phyloP scores from a whole-genome alignment of 2,329 filamentous ascomycete genomes.

The Scortechinia acanthostroma region DNA sequence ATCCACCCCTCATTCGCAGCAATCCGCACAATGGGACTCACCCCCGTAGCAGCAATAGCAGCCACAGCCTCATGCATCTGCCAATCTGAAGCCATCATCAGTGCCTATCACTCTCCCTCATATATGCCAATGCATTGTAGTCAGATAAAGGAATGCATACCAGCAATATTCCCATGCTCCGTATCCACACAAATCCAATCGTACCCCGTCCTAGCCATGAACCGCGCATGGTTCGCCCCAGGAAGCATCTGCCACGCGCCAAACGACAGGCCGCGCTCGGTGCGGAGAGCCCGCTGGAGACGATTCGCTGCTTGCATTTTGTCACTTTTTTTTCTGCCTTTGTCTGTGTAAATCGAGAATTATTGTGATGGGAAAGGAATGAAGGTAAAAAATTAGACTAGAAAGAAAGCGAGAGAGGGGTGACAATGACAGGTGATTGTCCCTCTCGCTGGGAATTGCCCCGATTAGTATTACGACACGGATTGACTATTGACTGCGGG shows the following conservation, averaged over 20 bases:
- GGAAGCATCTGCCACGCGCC: constrained; percentile 52
- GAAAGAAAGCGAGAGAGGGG: too few relatives aligned
- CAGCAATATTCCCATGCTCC: constrained; percentile 18
- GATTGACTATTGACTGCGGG: too few relatives aligned
- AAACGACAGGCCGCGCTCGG: constrained; percentile 34
- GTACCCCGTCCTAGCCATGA: constrained; percentile 40
- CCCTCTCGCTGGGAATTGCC: too few relatives aligned
- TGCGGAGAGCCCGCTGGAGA: constrained; percentile 38
- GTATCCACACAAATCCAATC: constrained; percentile 32
- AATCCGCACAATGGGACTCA: constrained; percentile 34
- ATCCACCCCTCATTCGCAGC: constrained; percentile 52
- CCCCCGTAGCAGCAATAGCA: constrained; percentile 27
- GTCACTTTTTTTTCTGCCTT: too few relatives aligned
- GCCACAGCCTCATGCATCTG: not conserved
- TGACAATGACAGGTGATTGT: too few relatives aligned
- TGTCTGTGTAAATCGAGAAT: too few relatives aligned
- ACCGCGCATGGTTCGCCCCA: constrained; percentile 40
- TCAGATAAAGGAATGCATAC: constrained; percentile 1
- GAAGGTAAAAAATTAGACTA: too few relatives aligned
- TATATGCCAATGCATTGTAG: too few relatives aligned
- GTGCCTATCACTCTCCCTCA: not conserved
- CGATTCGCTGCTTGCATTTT: constrained; percentile 44
- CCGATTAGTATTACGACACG: too few relatives aligned
- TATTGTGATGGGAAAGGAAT: too few relatives aligned
- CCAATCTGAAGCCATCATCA: not conserved